Evolutionary conservation across 768 basidiomycete species (phyloP).

Genomic region (Termitomyces sp.): DNA sequence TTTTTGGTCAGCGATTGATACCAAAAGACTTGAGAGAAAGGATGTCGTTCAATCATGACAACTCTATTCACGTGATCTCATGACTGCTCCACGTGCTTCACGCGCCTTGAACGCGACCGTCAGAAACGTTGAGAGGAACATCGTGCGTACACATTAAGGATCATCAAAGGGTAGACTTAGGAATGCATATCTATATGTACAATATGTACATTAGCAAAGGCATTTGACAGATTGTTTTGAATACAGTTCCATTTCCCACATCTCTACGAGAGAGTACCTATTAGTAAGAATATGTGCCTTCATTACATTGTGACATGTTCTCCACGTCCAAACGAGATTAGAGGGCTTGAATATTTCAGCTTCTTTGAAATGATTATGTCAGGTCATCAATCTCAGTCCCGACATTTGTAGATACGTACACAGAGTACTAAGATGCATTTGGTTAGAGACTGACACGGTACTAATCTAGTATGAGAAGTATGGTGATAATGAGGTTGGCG

Average conservation of each 20-base stretch:
- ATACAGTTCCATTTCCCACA: background rate
- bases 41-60: background rate
- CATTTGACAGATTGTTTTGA: background rate
- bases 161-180: background rate
- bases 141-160: background rate
- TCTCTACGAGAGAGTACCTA: background rate
- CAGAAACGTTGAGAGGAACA: no score
- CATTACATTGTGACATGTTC: background rate
- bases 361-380: background rate
- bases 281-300: background rate
- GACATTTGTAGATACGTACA: background rate
- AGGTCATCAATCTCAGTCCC: no score
- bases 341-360: background rate
- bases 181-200: background rate
- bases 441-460: background rate
- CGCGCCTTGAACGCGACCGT: background rate
- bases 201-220: background rate
- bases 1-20: background rate
- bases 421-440: no score
- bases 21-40: background rate
- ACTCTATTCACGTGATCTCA: conserved; percentile 7
- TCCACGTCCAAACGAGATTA: background rate
- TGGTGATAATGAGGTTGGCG: background rate
- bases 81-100: background rate
- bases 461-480: background rate